Conservation (phyloP, 805 yeast genomes). For the Cyberlindnera maritima region DNA sequence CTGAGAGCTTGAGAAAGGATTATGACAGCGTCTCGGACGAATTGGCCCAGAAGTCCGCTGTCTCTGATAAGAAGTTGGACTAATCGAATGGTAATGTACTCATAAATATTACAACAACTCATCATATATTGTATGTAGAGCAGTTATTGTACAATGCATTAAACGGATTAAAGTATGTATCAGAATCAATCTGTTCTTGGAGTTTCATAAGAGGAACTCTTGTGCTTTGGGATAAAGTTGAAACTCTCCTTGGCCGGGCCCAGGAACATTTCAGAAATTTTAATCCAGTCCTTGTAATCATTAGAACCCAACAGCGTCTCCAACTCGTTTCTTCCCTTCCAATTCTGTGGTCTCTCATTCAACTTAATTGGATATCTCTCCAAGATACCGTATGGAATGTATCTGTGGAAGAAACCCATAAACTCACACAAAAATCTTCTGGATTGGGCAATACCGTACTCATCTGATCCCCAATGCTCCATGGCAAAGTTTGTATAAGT, state of each 20-base stretch:
- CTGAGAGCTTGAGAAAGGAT: constrained; percentile 60
- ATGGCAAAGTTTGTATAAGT: constrained; percentile 77
- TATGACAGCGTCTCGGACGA: constrained; percentile 42
- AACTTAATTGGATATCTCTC: constrained; percentile 85
- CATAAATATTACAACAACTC: not conserved
- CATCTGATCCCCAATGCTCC: constrained; percentile 98
- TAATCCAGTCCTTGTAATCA: constrained; percentile 89
- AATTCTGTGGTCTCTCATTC: constrained; percentile 90
- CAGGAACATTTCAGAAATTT: constrained; percentile 89
- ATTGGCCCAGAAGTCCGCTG: constrained; percentile 9
- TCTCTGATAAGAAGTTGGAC: constrained; percentile 14
- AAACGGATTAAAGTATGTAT: not conserved
- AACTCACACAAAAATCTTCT: constrained; percentile 94
- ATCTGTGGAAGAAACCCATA: constrained; percentile 89
- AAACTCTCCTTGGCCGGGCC: constrained; percentile 80
- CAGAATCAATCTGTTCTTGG: not conserved
- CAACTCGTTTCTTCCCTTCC: constrained; percentile 90
- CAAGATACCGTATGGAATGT: constrained; percentile 89
- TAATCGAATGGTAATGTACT: not conserved
- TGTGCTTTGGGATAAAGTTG: constrained; percentile 88
- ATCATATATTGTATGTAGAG: no score
- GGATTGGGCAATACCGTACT: constrained; percentile 83
- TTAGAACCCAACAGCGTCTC: constrained; percentile 85
- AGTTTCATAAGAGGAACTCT: constrained; percentile 73
- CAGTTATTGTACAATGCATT: not conserved